phyloP scores from a whole-genome alignment of 2,329 filamentous ascomycete genomes.

The Neopestalotiopsis clavispora region DNA sequence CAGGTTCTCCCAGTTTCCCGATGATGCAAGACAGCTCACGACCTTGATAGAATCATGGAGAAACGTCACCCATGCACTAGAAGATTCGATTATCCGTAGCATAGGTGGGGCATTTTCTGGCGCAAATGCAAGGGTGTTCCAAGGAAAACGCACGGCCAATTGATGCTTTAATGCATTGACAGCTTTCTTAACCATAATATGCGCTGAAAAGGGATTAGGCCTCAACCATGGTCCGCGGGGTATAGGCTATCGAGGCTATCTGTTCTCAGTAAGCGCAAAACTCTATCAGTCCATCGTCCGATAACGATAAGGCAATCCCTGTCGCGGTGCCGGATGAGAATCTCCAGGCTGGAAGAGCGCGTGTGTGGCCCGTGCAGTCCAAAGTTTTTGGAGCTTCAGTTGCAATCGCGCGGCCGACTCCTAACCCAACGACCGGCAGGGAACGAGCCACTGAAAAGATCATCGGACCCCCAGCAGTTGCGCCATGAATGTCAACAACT shows the following conservation, averaged over 20 bases:
- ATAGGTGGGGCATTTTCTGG: neutral
- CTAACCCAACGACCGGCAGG: neutral
- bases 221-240: neutral
- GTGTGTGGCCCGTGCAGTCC: constrained; percentile 5
- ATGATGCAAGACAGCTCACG: constrained; percentile 12
- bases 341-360: neutral
- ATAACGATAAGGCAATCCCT: constrained; percentile 11
- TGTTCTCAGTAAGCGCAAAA: neutral
- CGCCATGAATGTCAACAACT: constrained; percentile 41
- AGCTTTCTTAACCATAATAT: neutral
- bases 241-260: neutral
- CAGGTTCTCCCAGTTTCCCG: constrained; percentile 11
- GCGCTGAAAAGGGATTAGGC: too few species aligned
- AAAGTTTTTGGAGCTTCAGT: constrained; percentile 12
- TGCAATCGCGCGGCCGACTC: neutral
- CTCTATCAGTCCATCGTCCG: neutral
- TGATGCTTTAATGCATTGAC: neutral
- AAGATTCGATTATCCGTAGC: neutral
- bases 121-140: neutral
- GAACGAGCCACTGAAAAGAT: neutral
- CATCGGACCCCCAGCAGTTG: neutral
- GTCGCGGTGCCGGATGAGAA: neutral
- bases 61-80: neutral
- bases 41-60: constrained; percentile 6
- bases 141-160: neutral